Evolutionary conservation across 2,329 filamentous ascomycete genomes (phyloP).

Genomic region (Phaeosphaeria sp.): DNA sequence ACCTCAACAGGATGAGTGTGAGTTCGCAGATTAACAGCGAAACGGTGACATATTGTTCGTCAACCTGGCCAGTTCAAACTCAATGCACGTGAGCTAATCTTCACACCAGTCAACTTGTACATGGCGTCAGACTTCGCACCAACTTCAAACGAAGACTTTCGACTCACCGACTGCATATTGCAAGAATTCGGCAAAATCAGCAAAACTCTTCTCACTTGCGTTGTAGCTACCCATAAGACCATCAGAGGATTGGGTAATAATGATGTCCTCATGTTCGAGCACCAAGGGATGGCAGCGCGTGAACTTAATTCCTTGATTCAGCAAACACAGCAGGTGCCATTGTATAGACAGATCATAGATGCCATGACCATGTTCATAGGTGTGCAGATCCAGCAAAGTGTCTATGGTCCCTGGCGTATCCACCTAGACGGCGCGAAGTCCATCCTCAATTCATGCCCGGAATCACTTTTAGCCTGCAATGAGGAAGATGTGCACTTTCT

Average conservation of each 20-base stretch:
- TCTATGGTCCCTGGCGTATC: background rate
- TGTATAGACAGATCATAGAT: background rate
- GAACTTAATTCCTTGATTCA: background rate
- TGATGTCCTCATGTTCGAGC: background rate
- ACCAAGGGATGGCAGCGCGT: background rate
- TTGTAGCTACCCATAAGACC: background rate
- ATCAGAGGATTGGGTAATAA: background rate
- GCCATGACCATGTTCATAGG: background rate
- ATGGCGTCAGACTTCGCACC: background rate
- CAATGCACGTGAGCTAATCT: background rate
- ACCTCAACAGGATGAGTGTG: background rate
- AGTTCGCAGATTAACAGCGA: background rate
- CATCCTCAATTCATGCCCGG: background rate
- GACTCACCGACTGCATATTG: background rate
- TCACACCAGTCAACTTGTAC: background rate
- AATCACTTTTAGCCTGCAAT: background rate
- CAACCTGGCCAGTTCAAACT: background rate
- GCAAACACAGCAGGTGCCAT: background rate
- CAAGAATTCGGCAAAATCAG: background rate
- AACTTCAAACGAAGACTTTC: background rate
- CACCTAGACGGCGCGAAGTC: background rate
- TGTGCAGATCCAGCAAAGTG: background rate
- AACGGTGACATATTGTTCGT: background rate
- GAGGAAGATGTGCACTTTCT: background rate
- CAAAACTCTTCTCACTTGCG: background rate